Conservation (phyloP, 495 filamentous ascomycete species). For the Hypoxylon trugodes region DNA sequence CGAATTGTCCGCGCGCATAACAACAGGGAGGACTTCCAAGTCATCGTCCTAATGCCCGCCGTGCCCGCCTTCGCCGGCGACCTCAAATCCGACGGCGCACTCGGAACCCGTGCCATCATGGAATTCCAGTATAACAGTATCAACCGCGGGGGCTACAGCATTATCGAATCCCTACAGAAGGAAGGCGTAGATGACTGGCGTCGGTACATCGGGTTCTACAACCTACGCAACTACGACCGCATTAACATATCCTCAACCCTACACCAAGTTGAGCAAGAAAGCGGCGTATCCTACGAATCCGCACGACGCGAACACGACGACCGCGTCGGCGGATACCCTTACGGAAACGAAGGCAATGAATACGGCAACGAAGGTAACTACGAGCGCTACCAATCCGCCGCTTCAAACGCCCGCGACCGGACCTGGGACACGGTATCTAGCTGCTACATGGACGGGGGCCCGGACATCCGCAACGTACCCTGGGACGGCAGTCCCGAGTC, state of each 20-base stretch:
- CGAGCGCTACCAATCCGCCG: constrained; percentile 72
- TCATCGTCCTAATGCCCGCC: constrained; percentile 86
- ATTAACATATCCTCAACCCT: constrained; percentile 77
- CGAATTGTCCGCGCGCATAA: constrained; percentile 82
- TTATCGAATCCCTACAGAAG: constrained; percentile 78
- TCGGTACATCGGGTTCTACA: constrained; percentile 94
- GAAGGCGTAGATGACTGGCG: constrained; percentile 72
- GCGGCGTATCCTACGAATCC: constrained; percentile 77
- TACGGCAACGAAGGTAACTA: constrained; percentile 44
- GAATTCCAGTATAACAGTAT: constrained; percentile 93
- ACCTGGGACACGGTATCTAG: constrained; percentile 80
- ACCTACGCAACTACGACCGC: constrained; percentile 90
- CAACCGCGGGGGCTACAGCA: constrained; percentile 84
- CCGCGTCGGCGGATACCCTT: constrained; percentile 46
- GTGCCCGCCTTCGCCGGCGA: constrained; percentile 94
- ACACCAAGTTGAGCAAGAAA: constrained; percentile 67
- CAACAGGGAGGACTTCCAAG: constrained; percentile 77
- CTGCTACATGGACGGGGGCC: constrained; percentile 86
- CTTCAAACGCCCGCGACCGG: constrained; percentile 58
- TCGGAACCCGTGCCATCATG: constrained; percentile 94
- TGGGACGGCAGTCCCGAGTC: constrained; percentile 78
- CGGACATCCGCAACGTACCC: constrained; percentile 77
- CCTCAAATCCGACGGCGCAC: constrained; percentile 75
- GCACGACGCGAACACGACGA: constrained; percentile 74
- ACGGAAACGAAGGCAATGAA: constrained; percentile 25